phyloP scores from a whole-genome alignment of 805 yeast species.

The Cephaloascus fragrans region DNA sequence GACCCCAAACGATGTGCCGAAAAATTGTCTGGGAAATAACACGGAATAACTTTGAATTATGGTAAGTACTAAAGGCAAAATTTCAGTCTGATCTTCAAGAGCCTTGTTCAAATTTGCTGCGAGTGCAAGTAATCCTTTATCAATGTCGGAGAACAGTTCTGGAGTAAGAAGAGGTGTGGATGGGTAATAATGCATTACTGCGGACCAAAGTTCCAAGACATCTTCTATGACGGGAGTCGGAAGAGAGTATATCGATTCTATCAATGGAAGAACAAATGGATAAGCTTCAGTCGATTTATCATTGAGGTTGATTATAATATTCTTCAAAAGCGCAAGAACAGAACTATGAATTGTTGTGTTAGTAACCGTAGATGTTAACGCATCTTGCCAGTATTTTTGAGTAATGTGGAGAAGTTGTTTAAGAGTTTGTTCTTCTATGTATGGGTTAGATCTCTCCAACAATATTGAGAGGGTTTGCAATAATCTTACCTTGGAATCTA shows the following conservation, averaged over 20 bases:
- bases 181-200: constrained; percentile 56
- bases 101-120: constrained; percentile 49
- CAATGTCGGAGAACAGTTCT: constrained; percentile 9
- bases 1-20: constrained; percentile 24
- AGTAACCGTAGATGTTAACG: constrained; percentile 19
- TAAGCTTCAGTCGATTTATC: constrained; percentile 36
- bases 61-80: constrained; percentile 52
- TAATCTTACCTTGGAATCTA: constrained; percentile 72
- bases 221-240: constrained; percentile 68
- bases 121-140: constrained; percentile 28
- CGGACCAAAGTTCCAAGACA: constrained; percentile 79
- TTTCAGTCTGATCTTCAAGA: constrained; percentile 63
- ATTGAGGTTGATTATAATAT: constrained; percentile 47
- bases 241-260: constrained; percentile 53
- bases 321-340: constrained; percentile 42
- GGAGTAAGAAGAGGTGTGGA: constrained; percentile 3
- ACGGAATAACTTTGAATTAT: constrained; percentile 56
- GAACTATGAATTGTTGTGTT: constrained; percentile 30
- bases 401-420: constrained; percentile 41
- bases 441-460: constrained; percentile 55
- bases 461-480: constrained; percentile 59
- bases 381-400: constrained; percentile 70
- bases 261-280: constrained; percentile 55
- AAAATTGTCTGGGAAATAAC: constrained; percentile 28
- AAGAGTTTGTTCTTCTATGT: constrained; percentile 41